phyloP scores from a whole-genome alignment of 148 eudicot species.

The Pouteria glomerata region DNA sequence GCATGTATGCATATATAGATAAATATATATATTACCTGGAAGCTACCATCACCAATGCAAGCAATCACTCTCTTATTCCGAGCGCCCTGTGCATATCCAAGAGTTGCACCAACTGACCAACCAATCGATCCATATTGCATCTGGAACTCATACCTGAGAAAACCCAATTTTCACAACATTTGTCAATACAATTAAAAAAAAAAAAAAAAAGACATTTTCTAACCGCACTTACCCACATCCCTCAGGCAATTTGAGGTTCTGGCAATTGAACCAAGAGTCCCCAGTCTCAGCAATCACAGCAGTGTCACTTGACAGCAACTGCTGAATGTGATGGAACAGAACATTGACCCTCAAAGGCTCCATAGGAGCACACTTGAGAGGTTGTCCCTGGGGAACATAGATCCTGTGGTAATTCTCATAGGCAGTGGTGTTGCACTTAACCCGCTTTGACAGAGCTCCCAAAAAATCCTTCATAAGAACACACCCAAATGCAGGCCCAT shows the following conservation, averaged over 20 bases:
- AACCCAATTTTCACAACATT: not conserved
- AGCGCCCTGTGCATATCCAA: constrained; percentile 84
- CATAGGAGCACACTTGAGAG: constrained; percentile 28
- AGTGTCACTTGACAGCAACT: constrained; percentile 33
- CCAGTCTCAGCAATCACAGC: constrained; percentile 58
- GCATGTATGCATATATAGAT: too few relatives aligned
- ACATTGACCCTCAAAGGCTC: constrained; percentile 55
- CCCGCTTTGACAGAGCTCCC: constrained; percentile 28
- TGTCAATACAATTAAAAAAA: not conserved
- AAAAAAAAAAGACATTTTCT: too few relatives aligned
- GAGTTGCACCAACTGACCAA: constrained; percentile 93
- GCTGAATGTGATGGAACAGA: constrained; percentile 43
- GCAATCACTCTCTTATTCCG: constrained; percentile 67
- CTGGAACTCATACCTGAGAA: constrained; percentile 49
- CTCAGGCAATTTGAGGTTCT: constrained; percentile 51
- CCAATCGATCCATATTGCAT: constrained; percentile 94
- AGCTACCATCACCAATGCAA: constrained; percentile 94
- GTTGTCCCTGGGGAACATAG: constrained; percentile 47
- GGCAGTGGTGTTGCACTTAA: constrained; percentile 39
- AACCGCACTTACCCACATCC: constrained; percentile 44
- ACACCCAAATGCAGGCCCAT: constrained; percentile 53
- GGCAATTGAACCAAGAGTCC: constrained; percentile 62
- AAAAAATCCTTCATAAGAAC: constrained; percentile 53
- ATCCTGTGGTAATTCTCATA: constrained; percentile 47
- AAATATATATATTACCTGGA: constrained; percentile 50